Evolutionary conservation across 2,329 filamentous ascomycete species (phyloP), one percentile per base, ranked within the genome.

Genomic region (Huntiella omanensis): DNA sequence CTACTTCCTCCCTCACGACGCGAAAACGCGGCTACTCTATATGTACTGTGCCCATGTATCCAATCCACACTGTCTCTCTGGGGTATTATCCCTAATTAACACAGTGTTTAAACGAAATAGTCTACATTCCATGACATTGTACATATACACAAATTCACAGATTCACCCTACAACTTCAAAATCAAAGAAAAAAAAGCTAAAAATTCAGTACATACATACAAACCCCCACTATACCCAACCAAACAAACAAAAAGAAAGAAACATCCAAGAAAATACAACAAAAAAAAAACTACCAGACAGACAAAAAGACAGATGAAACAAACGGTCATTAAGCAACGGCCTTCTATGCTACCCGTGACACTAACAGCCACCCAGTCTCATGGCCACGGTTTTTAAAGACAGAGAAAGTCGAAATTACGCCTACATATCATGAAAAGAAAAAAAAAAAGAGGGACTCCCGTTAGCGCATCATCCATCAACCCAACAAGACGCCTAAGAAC

Each of bases 211-310:
- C n/a, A 43, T 13, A 33, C 13, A 43, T 28, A 28, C 15, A 33
- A 35, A 13, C 36, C 17, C 16, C 16, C 34, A 40, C 17, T 19
- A 8, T 38, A 38, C 8, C 16, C 22, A 46, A 7, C 32, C 11
- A 46, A 33, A 38, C 33, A 50, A 43, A 52, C 49, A 54, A 47
- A 45, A 55, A 52, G 46, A n/a, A 43, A 40, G n/a, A 36, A 39
- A 45, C 36, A 37, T 37, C 16, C 28, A 19, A 52, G 50, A 54
- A 51, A 52, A 49, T 19, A 19, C 17, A 19, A 19, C 17, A 4
- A 19, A 19, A 17, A 17, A 51, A 52, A 49, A 53, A 48, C 50
- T 50, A 51, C 50, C 45, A 51, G 51, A 47, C 33, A 48, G 49
- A 17, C 46, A 52, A 50, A 50, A 50, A 36, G 43, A 47, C 49